phyloP scores from a whole-genome alignment of 176 grass and related monocot genomes.

The Avena sativa region DNA sequence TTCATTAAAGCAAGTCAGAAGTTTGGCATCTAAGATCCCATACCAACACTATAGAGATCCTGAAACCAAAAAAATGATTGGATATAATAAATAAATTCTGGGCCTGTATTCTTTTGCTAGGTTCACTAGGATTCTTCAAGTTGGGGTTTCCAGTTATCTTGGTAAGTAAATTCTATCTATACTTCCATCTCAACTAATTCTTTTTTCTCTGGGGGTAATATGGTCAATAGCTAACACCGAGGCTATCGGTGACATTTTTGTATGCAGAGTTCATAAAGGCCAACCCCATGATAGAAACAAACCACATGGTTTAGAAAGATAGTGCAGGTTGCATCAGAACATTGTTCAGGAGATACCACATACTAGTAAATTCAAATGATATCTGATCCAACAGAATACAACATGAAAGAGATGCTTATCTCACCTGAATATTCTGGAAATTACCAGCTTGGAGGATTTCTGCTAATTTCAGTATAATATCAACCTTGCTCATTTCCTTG shows the following conservation, averaged over 20 bases:
- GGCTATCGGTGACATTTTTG: neutral
- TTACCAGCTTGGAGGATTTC: constrained; percentile 80
- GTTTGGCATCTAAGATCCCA: constrained; percentile 27
- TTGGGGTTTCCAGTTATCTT: neutral
- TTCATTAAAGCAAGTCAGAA: constrained; percentile 41
- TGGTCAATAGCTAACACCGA: constrained; percentile 7
- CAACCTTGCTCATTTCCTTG: constrained; percentile 72
- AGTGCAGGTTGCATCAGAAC: constrained; percentile 16
- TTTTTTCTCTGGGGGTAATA: neutral
- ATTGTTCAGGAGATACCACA: constrained; percentile 20
- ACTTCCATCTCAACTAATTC: neutral
- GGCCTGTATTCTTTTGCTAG: constrained; percentile 10
- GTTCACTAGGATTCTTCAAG: neutral
- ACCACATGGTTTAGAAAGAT: constrained; percentile 21
- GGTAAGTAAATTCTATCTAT: neutral
- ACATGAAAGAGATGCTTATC: constrained; percentile 34
- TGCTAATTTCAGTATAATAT: constrained; percentile 91
- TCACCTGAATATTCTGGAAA: constrained; percentile 94
- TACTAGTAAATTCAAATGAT: constrained; percentile 40
- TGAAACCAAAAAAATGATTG: constrained; percentile 5
- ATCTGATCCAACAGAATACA: neutral
- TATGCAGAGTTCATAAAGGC: constrained; percentile 22
- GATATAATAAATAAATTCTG: neutral
- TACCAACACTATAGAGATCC: neutral
- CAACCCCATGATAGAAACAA: neutral